Conservation (phyloP, 768 basidiomycete species). For the Galerina sulciceps region DNA sequence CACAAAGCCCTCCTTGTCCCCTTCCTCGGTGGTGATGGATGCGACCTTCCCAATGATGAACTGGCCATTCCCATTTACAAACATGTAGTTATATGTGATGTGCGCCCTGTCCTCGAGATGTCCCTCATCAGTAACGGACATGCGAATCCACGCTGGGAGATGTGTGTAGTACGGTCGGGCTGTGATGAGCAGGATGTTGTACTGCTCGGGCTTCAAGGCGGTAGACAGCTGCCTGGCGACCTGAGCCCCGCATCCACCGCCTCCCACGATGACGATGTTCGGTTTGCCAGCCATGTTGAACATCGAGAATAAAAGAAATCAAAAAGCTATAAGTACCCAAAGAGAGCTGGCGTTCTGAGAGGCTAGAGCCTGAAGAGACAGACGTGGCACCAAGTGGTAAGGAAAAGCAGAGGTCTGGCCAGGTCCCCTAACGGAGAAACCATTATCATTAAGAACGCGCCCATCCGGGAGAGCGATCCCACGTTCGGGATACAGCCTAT, state of each 20-base stretch:
- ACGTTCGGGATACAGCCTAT: constrained; percentile 2
- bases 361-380: neutral
- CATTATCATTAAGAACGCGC: neutral
- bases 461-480: constrained; percentile 1
- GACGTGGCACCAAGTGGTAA: constrained; percentile 2
- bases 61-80: constrained; percentile 48
- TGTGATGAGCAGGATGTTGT: constrained; percentile 59
- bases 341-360: neutral
- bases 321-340: neutral
- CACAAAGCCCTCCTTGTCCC: constrained; percentile 33
- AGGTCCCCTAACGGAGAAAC: neutral
- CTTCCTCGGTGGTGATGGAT: constrained; percentile 31
- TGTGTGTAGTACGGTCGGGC: constrained; percentile 52
- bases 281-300: constrained; percentile 14
- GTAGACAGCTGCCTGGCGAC: constrained; percentile 50
- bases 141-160: constrained; percentile 56
- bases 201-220: constrained; percentile 48
- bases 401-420: constrained; percentile 1
- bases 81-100: constrained; percentile 56
- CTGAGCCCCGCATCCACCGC: constrained; percentile 54
- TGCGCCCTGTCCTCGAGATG: constrained; percentile 47
- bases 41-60: constrained; percentile 45
- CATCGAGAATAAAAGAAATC: neutral
- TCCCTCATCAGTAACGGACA: constrained; percentile 50
- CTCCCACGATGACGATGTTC: constrained; percentile 45